A percentile compares a stretch with the other conserved stretches of the same genome.
Evolutionary conservation across 2,329 filamentous ascomycete genomes (phyloP).

Genomic region (Scedosporium aurantiacum): DNA sequence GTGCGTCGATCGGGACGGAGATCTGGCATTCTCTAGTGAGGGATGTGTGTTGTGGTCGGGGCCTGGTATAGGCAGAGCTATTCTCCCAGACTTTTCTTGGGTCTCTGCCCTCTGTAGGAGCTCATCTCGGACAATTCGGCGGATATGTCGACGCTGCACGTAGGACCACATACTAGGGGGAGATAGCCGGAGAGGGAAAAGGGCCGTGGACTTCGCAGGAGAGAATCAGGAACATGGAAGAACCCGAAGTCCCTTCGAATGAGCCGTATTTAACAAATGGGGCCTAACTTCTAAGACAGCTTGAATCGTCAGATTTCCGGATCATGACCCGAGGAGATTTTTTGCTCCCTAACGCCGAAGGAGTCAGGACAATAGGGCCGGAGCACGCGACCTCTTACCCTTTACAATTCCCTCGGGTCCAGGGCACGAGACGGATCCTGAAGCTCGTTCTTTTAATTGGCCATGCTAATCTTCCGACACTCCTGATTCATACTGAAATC

Average conservation of each 20-base stretch:
- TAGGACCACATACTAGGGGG: not conserved
- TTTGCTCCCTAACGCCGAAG: too few relatives aligned
- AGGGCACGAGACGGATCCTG: too few relatives aligned
- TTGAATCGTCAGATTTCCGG: not conserved
- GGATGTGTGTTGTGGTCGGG: too few relatives aligned
- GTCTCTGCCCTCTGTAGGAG: conserved; percentile 12
- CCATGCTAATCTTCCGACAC: too few relatives aligned
- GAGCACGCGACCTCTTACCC: not conserved
- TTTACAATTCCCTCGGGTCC: not conserved
- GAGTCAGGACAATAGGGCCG: not conserved
- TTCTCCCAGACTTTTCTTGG: not conserved
- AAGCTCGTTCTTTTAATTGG: too few relatives aligned
- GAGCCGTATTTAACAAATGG: not conserved
- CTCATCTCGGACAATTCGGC: not conserved
- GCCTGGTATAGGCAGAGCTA: too few relatives aligned
- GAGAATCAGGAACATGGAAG: not conserved
- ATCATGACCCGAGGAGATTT: too few relatives aligned
- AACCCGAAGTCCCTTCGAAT: not conserved
- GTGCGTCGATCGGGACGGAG: too few relatives aligned
- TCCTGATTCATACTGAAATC: too few relatives aligned
- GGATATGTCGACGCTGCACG: conserved; percentile 1
- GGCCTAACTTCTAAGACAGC: not conserved
- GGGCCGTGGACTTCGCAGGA: not conserved
- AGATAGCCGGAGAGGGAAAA: not conserved
- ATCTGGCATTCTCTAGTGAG: too few relatives aligned